Percentiles rank a stretch among this genome's conserved stretches.
Conservation (phyloP, 495 filamentous ascomycete species). For the Staphylotrichum tortipilum region DNA sequence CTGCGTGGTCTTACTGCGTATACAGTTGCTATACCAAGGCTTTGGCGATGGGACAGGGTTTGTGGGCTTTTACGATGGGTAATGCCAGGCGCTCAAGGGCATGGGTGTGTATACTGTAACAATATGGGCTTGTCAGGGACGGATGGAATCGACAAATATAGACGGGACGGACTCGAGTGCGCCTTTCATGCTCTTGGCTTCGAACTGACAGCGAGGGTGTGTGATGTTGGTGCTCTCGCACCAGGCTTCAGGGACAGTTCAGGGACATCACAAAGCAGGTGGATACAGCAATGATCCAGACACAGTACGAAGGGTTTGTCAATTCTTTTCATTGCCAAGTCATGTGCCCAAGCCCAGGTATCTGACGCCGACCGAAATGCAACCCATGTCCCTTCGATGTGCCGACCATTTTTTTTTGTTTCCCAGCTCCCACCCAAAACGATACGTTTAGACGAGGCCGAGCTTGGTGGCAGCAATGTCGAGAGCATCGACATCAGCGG, state of each 20-base stretch:
- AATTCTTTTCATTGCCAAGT: constrained; percentile 28
- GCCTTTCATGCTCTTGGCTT: too few species aligned
- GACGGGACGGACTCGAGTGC: background rate
- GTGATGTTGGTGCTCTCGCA: too few species aligned
- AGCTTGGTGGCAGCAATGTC: constrained; percentile 99
- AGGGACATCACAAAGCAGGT: too few species aligned
- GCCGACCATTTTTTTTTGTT: constrained; percentile 14
- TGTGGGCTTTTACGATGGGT: too few species aligned
- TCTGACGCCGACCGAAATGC: constrained; percentile 32
- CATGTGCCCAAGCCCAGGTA: constrained; percentile 25
- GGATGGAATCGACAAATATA: too few species aligned
- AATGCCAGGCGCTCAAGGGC: background rate
- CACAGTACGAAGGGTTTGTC: constrained; percentile 23
- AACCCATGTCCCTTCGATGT: constrained; percentile 23
- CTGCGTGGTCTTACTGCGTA: too few species aligned
- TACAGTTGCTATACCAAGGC: too few species aligned
- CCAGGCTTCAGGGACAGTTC: too few species aligned
- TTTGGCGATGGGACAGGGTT: too few species aligned
- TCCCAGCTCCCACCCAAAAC: constrained; percentile 8
- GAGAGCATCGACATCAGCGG: constrained; percentile 92
- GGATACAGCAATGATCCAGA: too few species aligned
- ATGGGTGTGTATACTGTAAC: too few species aligned
- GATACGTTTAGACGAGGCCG: constrained; percentile 71
- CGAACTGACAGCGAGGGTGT: too few species aligned
- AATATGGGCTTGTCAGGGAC: background rate